phyloP scores from a whole-genome alignment of 306 rosid genomes.

The Mimosa pudica region DNA sequence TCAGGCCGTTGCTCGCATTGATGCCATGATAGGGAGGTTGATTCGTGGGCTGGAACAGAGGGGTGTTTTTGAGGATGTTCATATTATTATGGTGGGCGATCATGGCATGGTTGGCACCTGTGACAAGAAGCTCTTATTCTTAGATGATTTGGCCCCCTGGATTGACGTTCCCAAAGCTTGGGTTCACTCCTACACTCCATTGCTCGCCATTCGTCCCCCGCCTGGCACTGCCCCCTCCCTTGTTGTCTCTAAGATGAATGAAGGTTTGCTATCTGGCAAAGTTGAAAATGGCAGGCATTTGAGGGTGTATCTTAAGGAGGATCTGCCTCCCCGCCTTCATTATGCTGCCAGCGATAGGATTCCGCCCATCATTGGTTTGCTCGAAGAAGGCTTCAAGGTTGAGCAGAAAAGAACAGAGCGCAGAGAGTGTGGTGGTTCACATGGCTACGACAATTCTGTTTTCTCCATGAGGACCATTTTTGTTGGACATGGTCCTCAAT shows the following conservation, averaged over 20 bases:
- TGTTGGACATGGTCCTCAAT: conserved; percentile 92
- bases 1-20: conserved; percentile 73
- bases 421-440: conserved; percentile 91
- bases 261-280: conserved; percentile 76
- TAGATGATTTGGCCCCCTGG: conserved; percentile 82
- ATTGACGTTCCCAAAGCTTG: conserved; percentile 60
- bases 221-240: conserved; percentile 42
- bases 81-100: conserved; percentile 83
- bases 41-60: conserved; percentile 77
- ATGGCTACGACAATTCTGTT: conserved; percentile 87
- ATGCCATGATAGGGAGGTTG: conserved; percentile 80
- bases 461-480: conserved; percentile 96
- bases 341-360: conserved; percentile 69
- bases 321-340: conserved; percentile 85
- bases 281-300: conserved; percentile 75
- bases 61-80: conserved; percentile 89
- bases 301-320: conserved; percentile 80
- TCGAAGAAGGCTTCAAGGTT: conserved; percentile 84
- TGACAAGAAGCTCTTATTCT: conserved; percentile 73
- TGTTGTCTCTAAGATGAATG: conserved; percentile 76
- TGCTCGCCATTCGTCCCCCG: conserved; percentile 77
- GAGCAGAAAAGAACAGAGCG: conserved; percentile 61
- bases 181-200: conserved; percentile 67
- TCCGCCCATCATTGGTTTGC: conserved; percentile 74
- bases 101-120: conserved; percentile 99